These are phyloP conservation scores for Pseudozyma thailandica DNA, from an alignment of 1,284 basidiomycete genomes.

Conservation along the genomic window DNA sequence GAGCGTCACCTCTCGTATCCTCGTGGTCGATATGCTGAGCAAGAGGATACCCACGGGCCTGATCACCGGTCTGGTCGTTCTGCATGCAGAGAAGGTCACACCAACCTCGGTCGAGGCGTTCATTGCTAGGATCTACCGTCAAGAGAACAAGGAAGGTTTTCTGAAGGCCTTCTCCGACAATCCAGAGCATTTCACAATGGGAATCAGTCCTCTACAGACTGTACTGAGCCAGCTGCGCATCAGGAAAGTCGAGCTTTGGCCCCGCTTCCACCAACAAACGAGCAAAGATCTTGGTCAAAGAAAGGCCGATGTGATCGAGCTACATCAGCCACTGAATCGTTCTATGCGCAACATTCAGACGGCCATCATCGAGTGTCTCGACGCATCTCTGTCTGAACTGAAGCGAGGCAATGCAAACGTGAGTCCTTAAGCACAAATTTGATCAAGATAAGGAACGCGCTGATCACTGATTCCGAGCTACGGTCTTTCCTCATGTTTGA, in stretches of 20 bases:
- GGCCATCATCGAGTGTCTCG: slow-evolving; percentile 94
- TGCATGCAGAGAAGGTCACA: slow-evolving; percentile 90
- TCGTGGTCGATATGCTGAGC: slow-evolving; percentile 93
- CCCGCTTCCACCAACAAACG: slow-evolving; percentile 76
- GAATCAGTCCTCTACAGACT: slow-evolving; percentile 87
- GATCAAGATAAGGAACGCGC: background rate
- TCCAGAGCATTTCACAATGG: slow-evolving; percentile 91
- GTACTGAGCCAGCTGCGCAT: slow-evolving; percentile 93
- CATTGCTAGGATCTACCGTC: slow-evolving; percentile 62
- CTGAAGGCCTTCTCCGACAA: slow-evolving; percentile 97
- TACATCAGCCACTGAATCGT: slow-evolving; percentile 86
- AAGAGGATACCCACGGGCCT: slow-evolving; percentile 83
- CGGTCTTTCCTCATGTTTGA: background rate
- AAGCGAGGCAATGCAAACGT: slow-evolving; percentile 87
- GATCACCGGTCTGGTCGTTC: slow-evolving; percentile 90
- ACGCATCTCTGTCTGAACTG: slow-evolving; percentile 86
- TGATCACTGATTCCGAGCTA: background rate
- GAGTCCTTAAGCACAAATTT: slow-evolving; percentile 47
- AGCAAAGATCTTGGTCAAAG: slow-evolving; percentile 57
- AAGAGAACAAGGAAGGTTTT: slow-evolving; percentile 76
- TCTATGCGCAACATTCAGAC: slow-evolving; percentile 90
- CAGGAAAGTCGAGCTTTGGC: slow-evolving; percentile 88
- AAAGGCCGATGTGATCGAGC: slow-evolving; percentile 89
- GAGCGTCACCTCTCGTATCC: slow-evolving; percentile 90
- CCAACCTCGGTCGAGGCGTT: slow-evolving; percentile 70